A percentile compares a stretch with the other conserved stretches of the same genome.
Conservation (phyloP, 2,329 filamentous ascomycete species). For the Fusarium devonianum region DNA sequence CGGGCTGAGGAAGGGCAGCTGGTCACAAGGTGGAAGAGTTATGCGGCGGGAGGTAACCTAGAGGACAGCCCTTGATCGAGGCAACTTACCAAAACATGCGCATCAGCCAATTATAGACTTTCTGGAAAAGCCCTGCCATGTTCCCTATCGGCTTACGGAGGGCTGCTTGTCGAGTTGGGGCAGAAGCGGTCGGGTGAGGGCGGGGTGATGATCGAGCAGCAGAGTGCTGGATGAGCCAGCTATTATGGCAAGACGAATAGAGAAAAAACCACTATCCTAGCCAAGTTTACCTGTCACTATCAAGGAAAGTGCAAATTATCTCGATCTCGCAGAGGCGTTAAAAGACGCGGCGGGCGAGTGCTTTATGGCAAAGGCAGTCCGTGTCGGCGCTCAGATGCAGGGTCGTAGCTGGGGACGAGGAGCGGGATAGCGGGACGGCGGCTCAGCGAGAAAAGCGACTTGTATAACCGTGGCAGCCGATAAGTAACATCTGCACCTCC, state of each 20-base stretch:
- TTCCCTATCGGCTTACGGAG: conserved; percentile 39
- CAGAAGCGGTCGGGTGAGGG: conserved; percentile 38
- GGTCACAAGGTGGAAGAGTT: conserved; percentile 10
- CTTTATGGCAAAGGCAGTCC: conserved; percentile 40
- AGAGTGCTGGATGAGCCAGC: conserved; percentile 17
- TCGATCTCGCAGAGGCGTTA: conserved; percentile 29
- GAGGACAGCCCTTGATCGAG: conserved; percentile 12
- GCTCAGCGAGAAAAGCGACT: conserved; percentile 39
- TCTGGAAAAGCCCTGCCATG: conserved; percentile 92
- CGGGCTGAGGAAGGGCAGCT: conserved; percentile 15
- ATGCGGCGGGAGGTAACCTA: conserved; percentile 11
- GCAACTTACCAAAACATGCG: conserved; percentile 89
- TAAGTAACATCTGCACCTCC: conserved; percentile 41
- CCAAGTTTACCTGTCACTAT: conserved; percentile 11
- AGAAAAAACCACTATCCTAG: conserved; percentile 15
- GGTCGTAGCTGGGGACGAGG: conserved; percentile 32
- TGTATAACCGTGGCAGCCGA: conserved; percentile 41
- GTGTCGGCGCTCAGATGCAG: conserved; percentile 40
- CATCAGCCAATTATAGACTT: conserved; percentile 97
- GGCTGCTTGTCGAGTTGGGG: conserved; percentile 32
- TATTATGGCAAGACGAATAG: conserved; percentile 17
- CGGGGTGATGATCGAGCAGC: conserved; percentile 35
- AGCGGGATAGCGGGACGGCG: conserved; percentile 32
- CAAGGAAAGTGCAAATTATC: conserved; percentile 24
- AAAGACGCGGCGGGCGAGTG: conserved; percentile 39